Conservation (phyloP, 345 rosid genomes). For the Boechera stricta region DNA sequence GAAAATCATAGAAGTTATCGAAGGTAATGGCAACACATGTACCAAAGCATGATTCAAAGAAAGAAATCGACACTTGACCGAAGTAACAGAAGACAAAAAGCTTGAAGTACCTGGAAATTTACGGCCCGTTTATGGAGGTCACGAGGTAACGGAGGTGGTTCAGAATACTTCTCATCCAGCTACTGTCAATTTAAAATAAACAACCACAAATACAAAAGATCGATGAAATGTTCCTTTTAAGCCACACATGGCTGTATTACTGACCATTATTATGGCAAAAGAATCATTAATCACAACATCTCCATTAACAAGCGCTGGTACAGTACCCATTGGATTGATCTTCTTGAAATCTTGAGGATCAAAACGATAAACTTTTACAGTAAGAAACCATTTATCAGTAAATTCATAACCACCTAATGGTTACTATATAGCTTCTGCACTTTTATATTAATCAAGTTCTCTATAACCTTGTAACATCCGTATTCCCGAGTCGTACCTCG, state of each 20-base stretch:
- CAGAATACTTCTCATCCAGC: slow-evolving; percentile 84
- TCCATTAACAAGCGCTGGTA: slow-evolving; percentile 80
- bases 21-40: background rate
- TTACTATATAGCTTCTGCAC: too few relatives aligned
- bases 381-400: slow-evolving; percentile 14
- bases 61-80: background rate
- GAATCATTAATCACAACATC: slow-evolving; percentile 72
- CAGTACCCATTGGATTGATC: slow-evolving; percentile 83
- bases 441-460: background rate
- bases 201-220: background rate
- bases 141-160: slow-evolving; percentile 65
- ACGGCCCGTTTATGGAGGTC: slow-evolving; percentile 67
- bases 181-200: slow-evolving; percentile 49
- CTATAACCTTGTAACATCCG: background rate
- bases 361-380: slow-evolving; percentile 4
- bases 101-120: slow-evolving; percentile 62
- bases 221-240: background rate
- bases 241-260: background rate
- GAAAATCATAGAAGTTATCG: too few relatives aligned
- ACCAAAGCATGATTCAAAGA: background rate
- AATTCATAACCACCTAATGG: background rate
- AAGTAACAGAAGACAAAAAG: background rate
- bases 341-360: slow-evolving; percentile 57
- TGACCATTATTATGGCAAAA: slow-evolving; percentile 64
- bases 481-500: too few relatives aligned